A percentile compares a stretch with the other conserved stretches of the same genome.
These are phyloP conservation scores for Bryum argenteum DNA, from an alignment of 225 moss, liverwort and hornwort genomes.

Conservation along the genomic window DNA sequence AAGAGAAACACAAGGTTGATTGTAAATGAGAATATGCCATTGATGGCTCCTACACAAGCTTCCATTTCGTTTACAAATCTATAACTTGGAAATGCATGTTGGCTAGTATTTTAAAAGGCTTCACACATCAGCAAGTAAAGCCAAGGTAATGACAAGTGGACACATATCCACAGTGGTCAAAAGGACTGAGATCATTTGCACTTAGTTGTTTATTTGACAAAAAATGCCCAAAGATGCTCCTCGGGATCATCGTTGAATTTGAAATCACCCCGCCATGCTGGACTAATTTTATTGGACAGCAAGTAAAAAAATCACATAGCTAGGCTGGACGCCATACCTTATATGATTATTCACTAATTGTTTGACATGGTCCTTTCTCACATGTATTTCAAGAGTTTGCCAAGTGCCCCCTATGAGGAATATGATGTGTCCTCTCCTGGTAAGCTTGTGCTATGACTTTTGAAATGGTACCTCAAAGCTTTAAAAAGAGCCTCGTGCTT, in stretches of 20 bases:
- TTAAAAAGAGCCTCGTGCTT: no score
- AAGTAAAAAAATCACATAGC: neutral
- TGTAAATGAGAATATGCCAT: no score
- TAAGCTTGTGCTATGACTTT: no score
- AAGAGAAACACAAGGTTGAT: no score
- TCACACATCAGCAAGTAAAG: neutral
- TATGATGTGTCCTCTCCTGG: no score
- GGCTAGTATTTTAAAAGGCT: neutral
- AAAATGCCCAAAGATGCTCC: neutral
- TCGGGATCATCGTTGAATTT: neutral
- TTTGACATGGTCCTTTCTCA: neutral
- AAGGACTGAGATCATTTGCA: neutral
- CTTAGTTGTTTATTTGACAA: neutral
- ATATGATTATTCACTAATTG: neutral
- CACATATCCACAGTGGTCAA: conserved; percentile 3
- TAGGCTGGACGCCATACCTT: no score
- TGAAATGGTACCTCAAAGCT: no score
- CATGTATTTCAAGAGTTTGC: no score
- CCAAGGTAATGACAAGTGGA: conserved; percentile 19
- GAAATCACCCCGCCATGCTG: neutral
- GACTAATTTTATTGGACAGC: neutral
- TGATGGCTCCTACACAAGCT: no score
- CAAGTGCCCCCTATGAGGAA: no score
- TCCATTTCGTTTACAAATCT: no score
- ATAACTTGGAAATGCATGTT: no score